Base-by-base conservation (phyloP, 2,329 filamentous ascomycete genomes). In the Ophiostoma triangulosporum region DNA sequence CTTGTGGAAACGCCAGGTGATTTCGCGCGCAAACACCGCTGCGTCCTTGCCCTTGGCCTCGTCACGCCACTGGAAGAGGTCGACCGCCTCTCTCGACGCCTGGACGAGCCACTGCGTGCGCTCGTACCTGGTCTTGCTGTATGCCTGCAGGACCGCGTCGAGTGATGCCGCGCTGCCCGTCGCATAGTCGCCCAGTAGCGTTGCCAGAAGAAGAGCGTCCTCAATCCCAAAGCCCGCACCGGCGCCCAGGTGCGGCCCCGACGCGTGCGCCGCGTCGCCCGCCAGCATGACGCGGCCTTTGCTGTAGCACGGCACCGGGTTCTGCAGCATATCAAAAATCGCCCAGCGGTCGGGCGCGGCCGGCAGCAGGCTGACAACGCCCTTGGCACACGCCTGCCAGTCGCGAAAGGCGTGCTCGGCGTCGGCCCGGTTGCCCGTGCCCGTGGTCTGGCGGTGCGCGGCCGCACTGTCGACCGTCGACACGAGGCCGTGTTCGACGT, bases 171-270 rank as follows among this genome's bases (percentile, higher is more conserved):
- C 29, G 14, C 27, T 29, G 4, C 22, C 17, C 46, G 17, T 31
- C 12, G 36, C 35, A n/a, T 50, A 50, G 5, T 40, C 43, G 1
- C 35, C 56, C 9, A 75, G 56, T 4, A 74, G 52, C 7, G 63
- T 61, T 7, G 67, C 64, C 35, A 77, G 65, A 0, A 72, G 62
- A 26, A 75, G 66, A 1, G 70, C 71, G 56, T 80, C 77, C 61
- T 80, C 77, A 53, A 80, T 69, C 14, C 75, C 76, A 60, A 74
- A 72, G 3, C 76, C 74, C 1, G 77, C 77, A 6, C 77, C 77
- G 0, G 75, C 70, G 3, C 77, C 77, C 9, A 75, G 71, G 61
- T 79, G 75, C 1, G 77, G 77, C 0, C 72, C 73, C 0, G 69
- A 65, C 0, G 77, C 76, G 57, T 81, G 77, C 4, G 78, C 78